Evolutionary conservation across 2,329 filamentous ascomycete species (phyloP).

Genomic region (Zalaria obscura): DNA sequence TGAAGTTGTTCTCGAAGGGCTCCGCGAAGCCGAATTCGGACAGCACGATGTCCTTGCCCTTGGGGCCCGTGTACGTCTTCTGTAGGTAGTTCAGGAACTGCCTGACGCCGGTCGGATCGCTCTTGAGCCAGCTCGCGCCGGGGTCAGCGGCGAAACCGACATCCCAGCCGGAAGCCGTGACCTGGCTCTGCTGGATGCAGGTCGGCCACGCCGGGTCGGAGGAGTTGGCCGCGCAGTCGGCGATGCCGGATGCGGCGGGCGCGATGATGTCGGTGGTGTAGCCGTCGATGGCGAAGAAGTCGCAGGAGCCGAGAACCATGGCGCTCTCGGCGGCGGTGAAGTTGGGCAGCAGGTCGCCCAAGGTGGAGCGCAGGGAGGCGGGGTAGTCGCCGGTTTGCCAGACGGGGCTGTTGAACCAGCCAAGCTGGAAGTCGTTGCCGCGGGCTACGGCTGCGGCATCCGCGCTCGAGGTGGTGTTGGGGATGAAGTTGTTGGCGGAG

Average conservation of each 20-base stretch:
- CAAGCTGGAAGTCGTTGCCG: conserved; percentile 21
- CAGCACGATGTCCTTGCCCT: conserved; percentile 15
- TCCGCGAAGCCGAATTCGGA: conserved; percentile 23
- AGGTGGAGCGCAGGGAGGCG: conserved; percentile 19
- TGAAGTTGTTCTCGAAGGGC: conserved; percentile 16
- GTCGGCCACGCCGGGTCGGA: conserved; percentile 26
- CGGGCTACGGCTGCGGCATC: conserved; percentile 17
- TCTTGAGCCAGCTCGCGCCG: conserved; percentile 20
- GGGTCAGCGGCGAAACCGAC: conserved; percentile 26
- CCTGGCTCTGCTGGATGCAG: conserved; percentile 19
- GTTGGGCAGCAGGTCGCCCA: conserved; percentile 15
- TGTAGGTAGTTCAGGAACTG: conserved; percentile 20
- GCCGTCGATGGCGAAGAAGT: conserved; percentile 33
- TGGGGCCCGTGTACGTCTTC: conserved; percentile 14
- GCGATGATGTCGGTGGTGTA: conserved; percentile 44
- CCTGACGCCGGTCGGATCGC: conserved; percentile 20
- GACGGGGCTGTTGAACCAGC: conserved; percentile 28
- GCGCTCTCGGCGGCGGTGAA: conserved; percentile 19
- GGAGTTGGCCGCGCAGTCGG: conserved; percentile 25
- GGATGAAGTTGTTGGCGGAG: conserved; percentile 22
- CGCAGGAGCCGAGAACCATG: conserved; percentile 16
- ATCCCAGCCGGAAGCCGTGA: conserved; percentile 28
- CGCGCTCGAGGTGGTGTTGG: conserved; percentile 17
- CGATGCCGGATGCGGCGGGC: conserved; percentile 26
- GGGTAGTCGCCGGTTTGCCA: conserved; percentile 32